phyloP scores from a whole-genome alignment of 805 yeast genomes.

The Candida namnaoensis region DNA sequence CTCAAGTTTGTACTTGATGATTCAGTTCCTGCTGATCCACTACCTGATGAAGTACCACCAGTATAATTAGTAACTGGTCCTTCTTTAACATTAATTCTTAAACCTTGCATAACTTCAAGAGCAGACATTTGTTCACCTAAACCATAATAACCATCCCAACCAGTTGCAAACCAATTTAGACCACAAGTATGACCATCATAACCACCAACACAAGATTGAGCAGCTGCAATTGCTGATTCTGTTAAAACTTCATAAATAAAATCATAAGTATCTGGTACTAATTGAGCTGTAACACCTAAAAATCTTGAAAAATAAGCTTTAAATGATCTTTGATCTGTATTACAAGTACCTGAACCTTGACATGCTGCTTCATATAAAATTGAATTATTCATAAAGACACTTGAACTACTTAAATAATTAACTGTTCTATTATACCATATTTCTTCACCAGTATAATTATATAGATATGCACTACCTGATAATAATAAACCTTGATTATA shows the following conservation, averaged over 20 bases:
- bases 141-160: conserved; percentile 66
- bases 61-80: conserved; percentile 50
- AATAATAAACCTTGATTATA: conserved; percentile 66
- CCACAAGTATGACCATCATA: conserved; percentile 80
- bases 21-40: conserved; percentile 54
- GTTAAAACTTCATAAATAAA: conserved; percentile 36
- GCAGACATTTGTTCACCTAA: conserved; percentile 84
- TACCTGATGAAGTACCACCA: conserved; percentile 64
- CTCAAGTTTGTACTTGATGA: conserved; percentile 23
- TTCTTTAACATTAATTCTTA: conserved; percentile 25
- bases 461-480: conserved; percentile 62
- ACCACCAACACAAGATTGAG: conserved; percentile 75
- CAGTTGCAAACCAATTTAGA: conserved; percentile 48
- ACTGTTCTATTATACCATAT: conserved; percentile 50
- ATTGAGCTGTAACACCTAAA: conserved; percentile 50
- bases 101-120: conserved; percentile 43
- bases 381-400: conserved; percentile 47
- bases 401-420: conserved; percentile 35
- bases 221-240: conserved; percentile 62
- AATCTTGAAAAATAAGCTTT: conserved; percentile 63
- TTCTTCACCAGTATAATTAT: conserved; percentile 49
- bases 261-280: conserved; percentile 47
- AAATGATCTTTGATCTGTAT: conserved; percentile 69
- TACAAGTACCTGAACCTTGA: conserved; percentile 46
- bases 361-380: conserved; percentile 70